Percentiles rank a stretch among this genome's conserved stretches.
These are phyloP conservation scores for Laetiporus sulphureus DNA, from an alignment of 1,284 basidiomycete genomes.

Conservation along the genomic window DNA sequence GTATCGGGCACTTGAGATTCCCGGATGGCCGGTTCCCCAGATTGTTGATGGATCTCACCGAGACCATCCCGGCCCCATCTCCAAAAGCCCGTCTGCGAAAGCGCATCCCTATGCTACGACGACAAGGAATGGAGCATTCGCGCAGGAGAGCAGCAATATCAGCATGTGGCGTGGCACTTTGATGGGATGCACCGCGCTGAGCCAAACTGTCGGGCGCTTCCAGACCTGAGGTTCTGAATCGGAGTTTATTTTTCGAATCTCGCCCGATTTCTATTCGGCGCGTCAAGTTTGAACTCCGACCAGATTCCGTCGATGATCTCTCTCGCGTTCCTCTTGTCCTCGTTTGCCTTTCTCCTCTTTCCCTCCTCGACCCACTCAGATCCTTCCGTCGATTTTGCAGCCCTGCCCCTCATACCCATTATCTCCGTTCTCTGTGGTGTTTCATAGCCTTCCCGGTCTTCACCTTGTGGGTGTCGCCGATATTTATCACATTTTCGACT, in stretches of 20 bases:
- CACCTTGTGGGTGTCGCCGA: too few relatives aligned
- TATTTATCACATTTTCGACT: too few relatives aligned
- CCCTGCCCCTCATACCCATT: too few relatives aligned
- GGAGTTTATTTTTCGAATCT: slow-evolving; percentile 3
- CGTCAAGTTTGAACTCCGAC: slow-evolving; percentile 20
- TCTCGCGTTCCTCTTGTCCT: slow-evolving; percentile 16
- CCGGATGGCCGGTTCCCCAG: slow-evolving; percentile 23
- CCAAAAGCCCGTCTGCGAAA: not conserved
- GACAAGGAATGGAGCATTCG: too few relatives aligned
- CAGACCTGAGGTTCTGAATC: too few relatives aligned
- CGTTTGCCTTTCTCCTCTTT: slow-evolving; percentile 19
- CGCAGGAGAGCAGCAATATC: too few relatives aligned
- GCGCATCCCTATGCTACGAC: too few relatives aligned
- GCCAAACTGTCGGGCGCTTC: too few relatives aligned
- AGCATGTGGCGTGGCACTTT: too few relatives aligned
- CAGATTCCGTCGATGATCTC: slow-evolving; percentile 23
- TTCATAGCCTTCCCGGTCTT: too few relatives aligned
- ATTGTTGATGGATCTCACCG: slow-evolving; percentile 26
- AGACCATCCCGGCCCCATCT: not conserved
- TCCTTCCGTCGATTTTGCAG: slow-evolving; percentile 2
- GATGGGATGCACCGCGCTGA: too few relatives aligned
- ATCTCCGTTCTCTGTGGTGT: too few relatives aligned
- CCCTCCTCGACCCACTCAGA: slow-evolving; percentile 7
- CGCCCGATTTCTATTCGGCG: slow-evolving; percentile 15
- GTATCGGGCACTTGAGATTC: slow-evolving; percentile 25